Evolutionary conservation across 345 rosid genomes (phyloP), one percentile per base, ranked within the genome.

Genomic region (Brassica carinata): DNA sequence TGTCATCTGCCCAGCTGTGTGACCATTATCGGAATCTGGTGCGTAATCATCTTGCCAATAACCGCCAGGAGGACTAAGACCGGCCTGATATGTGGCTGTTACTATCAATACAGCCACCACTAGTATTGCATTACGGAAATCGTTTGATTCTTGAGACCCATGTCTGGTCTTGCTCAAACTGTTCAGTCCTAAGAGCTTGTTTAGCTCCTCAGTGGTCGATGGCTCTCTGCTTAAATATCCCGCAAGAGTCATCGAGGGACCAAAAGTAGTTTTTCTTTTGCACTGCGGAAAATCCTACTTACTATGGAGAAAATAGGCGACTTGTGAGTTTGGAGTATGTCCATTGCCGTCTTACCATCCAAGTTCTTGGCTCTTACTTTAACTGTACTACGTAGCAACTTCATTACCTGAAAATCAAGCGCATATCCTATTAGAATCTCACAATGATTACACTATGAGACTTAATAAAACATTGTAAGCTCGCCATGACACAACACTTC

Each of bases 51-150:
- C 23, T 15, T 53, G 8, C 85, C 79, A 67, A 18, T 5, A 71
- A 0, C 87, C 83, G 0, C 81, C 82, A 0, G 84, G 83, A 40
- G 84, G 87, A 40, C 78, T 78, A 2, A 85, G 65, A 13, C 57
- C 77, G 2, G 83, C 83, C 5, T 85, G 81, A 72, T 83, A 83
- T 17, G 88, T 83, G 14, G 84, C 72, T 11, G 82, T 81, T 3
- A 45, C 84, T 64, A 85, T 78, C 64, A 85, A 31, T 57, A 83
- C 7, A 57, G 79, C 83, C 64, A 85, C 84, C 23, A 80, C 81
- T 17, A 85, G 81, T 1, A 80, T 45, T 1, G 19, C 58, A 36
- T 2, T 40, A 2, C 68, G 69, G 15, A 7, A 0, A 11, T 71
- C 82, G 15, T 5, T 45, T 45, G 15, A 11, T 45, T 59, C 13